phyloP scores from a whole-genome alignment of 2,329 filamentous ascomycete genomes.

The Dryadomyces sulphureus region DNA sequence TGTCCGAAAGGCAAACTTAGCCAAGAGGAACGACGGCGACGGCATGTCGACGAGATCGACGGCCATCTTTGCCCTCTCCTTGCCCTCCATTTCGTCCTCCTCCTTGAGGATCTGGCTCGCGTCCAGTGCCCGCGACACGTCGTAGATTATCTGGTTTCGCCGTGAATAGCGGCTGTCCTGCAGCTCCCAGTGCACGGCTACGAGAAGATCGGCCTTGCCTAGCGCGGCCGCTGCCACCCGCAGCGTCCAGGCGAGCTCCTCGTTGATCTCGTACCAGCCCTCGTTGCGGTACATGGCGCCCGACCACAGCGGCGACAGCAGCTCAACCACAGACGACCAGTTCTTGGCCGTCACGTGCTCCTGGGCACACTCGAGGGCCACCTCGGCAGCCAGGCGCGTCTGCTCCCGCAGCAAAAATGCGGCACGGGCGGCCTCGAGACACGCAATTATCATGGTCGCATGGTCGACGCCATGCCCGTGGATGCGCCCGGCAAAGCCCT shows the following conservation, averaged over 20 bases:
- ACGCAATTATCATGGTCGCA: conserved; percentile 36
- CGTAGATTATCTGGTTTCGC: conserved; percentile 35
- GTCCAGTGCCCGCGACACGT: conserved; percentile 41
- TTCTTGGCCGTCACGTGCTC: conserved; percentile 34
- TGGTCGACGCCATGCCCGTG: conserved; percentile 35
- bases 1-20: conserved; percentile 39
- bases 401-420: conserved; percentile 43
- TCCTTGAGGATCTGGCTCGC: conserved; percentile 21
- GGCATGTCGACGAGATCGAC: conserved; percentile 30
- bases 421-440: conserved; percentile 31
- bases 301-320: conserved; percentile 40
- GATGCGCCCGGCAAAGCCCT: background rate
- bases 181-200: conserved; percentile 52
- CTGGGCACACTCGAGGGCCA: conserved; percentile 40
- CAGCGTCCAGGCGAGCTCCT: conserved; percentile 47
- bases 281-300: conserved; percentile 24
- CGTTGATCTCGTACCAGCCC: conserved; percentile 43
- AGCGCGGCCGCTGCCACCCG: conserved; percentile 38
- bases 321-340: conserved; percentile 38
- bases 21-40: conserved; percentile 16
- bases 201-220: conserved; percentile 38
- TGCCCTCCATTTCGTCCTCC: conserved; percentile 10
- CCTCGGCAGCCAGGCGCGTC: conserved; percentile 35
- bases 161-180: conserved; percentile 41
- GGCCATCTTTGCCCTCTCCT: conserved; percentile 25